These are phyloP conservation scores for Peronospora destructor DNA, from an alignment of 352 stramenopile genomes.

Conservation along the genomic window DNA sequence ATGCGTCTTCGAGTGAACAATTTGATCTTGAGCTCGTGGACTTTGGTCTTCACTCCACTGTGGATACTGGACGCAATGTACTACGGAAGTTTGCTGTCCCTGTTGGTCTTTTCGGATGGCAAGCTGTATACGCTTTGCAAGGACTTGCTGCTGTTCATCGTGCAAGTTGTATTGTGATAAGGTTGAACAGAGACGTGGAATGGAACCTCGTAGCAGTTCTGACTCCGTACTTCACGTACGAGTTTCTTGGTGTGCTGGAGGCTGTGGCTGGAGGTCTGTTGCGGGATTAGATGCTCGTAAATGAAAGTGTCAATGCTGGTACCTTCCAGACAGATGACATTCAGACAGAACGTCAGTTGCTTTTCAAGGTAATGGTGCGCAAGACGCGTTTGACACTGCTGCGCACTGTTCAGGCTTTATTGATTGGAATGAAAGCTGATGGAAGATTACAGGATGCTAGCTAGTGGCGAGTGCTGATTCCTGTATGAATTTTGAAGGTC, in stretches of 20 bases:
- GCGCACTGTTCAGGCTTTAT: constrained; percentile 40
- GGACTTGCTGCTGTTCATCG: constrained; percentile 48
- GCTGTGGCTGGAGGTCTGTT: constrained; percentile 39
- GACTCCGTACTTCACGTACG: constrained; percentile 63
- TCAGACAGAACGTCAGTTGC: constrained; percentile 35
- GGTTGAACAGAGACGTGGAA: constrained; percentile 49
- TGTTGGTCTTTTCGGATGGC: constrained; percentile 15
- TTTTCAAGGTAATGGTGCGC: constrained; percentile 33
- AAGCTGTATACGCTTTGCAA: constrained; percentile 39
- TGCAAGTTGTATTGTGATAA: constrained; percentile 79
- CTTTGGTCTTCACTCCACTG: constrained; percentile 16
- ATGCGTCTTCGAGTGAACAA: constrained; percentile 21
- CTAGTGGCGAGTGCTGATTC: constrained; percentile 71
- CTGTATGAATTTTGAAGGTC: constrained; percentile 56
- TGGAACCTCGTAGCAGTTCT: constrained; percentile 58
- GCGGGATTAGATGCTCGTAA: constrained; percentile 50
- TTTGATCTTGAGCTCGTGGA: constrained; percentile 19
- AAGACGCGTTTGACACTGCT: constrained; percentile 35
- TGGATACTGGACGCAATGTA: constrained; percentile 28
- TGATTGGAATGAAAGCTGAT: constrained; percentile 65
- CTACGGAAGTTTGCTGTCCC: constrained; percentile 20
- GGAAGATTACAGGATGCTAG: constrained; percentile 33
- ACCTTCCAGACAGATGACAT: constrained; percentile 49
- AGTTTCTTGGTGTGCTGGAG: constrained; percentile 61
- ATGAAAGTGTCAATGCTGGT: constrained; percentile 44